Evolutionary conservation across 345 rosid genomes (phyloP), one percentile per base, ranked within the genome.

Genomic region (Gossypium turneri): DNA sequence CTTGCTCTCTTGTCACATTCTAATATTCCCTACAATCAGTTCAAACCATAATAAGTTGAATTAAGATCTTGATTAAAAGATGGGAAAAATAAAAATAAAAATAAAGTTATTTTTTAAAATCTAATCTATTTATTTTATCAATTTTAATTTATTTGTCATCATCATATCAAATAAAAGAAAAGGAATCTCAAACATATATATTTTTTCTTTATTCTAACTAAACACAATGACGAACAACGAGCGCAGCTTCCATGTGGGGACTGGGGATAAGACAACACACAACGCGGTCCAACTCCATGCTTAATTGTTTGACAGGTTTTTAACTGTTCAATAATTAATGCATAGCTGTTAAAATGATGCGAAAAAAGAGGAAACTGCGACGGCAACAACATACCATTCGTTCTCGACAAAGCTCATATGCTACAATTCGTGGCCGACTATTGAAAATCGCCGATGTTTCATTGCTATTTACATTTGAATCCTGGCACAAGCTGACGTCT

Each of bases 1-100:
- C 66, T 86, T 79, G 86, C 81, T 81, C 98, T 89, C 71, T 87
- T 84, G 69, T 91, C 94, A 82, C 97, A 93, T 7, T 90, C 93
- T 83, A 89, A 87, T 78, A 86, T 88, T 75, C 97, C 97, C 97
- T 93, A 73, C 59, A 52, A 8, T 41, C n/a, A 9, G 25, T 27
- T 22, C 2, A 73, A 70, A 71, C 3, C 10, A 34, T 9, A 20
- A 71, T 5, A 27, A 34, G 6, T 6, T 34, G 6, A 34, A 34
- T 0, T 34, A 34, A 34, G 7, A 34, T 34, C 5, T 34, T 34
- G 1, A 34, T 34, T 34, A 34, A 5, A 34, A 5, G 41, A 34
- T 34, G 41, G 5, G 1, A 5, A 34, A 34, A 34, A 1, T 34
- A 34, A 34, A 34, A 34, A 0, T 0, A 34, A 34, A 34, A 34